Conservation (phyloP, 371 early-diverging fungal species). For the Mortierella sp. region DNA sequence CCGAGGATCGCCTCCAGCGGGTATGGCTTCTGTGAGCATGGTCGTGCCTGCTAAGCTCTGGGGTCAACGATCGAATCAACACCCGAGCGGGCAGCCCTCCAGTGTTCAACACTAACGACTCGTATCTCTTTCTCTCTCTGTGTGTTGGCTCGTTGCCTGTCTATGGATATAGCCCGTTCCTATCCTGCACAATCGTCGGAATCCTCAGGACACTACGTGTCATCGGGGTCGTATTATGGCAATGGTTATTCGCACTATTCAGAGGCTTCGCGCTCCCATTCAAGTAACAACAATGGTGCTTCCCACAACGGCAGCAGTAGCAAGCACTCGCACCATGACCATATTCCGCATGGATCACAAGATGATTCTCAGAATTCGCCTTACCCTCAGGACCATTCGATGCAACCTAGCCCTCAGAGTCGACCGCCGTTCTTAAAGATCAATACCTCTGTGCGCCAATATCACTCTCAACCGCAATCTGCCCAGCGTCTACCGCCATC, state of each 20-base stretch:
- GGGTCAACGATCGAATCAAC: too few species aligned
- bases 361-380: constrained; percentile 28
- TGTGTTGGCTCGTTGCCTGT: neutral
- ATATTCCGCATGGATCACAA: constrained; percentile 14
- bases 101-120: too few species aligned
- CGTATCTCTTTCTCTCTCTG: neutral
- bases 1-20: constrained; percentile 45
- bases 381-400: constrained; percentile 22
- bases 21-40: constrained; percentile 6
- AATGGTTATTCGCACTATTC: constrained; percentile 9
- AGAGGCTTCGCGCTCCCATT: constrained; percentile 15
- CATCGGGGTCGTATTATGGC: constrained; percentile 23
- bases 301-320: constrained; percentile 1
- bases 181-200: constrained; percentile 20
- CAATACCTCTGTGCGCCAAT: constrained; percentile 44
- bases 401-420: constrained; percentile 37
- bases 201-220: constrained; percentile 21
- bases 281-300: neutral
- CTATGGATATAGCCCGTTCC: constrained; percentile 11
- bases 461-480: constrained; percentile 33
- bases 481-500: constrained; percentile 42
- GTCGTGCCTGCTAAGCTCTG: too few species aligned
- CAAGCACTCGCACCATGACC: constrained; percentile 29
- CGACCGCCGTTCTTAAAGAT: constrained; percentile 48
- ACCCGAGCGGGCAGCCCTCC: too few species aligned